Conservation (phyloP, 805 yeast species). For the Starmerella potacharoeniae region DNA sequence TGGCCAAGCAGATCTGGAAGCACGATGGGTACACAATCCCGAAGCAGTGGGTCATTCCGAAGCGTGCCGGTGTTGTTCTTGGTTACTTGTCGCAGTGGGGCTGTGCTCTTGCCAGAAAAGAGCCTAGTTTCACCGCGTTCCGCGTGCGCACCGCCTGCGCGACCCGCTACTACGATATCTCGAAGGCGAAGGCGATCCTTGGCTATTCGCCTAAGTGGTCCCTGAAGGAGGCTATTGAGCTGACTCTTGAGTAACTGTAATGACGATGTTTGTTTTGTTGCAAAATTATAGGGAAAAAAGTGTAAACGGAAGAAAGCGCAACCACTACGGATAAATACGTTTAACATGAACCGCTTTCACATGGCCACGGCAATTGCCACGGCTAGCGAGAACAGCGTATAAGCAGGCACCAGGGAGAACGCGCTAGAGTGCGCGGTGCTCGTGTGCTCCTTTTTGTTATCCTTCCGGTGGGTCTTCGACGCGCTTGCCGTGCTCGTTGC, state of each 20-base stretch:
- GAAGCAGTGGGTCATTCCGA: constrained; percentile 52
- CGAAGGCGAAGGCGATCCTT: constrained; percentile 67
- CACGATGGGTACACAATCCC: constrained; percentile 79
- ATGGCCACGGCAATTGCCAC: not conserved
- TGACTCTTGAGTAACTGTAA: constrained; percentile 6
- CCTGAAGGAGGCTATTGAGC: constrained; percentile 50
- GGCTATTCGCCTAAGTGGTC: constrained; percentile 73
- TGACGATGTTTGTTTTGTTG: not conserved
- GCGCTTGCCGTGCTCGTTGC: not conserved
- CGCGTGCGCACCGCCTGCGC: constrained; percentile 90
- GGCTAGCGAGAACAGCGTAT: not conserved
- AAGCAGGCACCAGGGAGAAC: not conserved
- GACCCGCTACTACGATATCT: constrained; percentile 79
- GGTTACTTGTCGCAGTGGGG: constrained; percentile 74
- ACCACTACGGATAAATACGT: too few relatives aligned
- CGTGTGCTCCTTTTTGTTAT: not conserved
- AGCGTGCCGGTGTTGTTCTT: constrained; percentile 65
- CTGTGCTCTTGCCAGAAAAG: constrained; percentile 61
- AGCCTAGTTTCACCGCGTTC: constrained; percentile 91
- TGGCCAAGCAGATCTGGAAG: constrained; percentile 95
- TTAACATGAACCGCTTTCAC: not conserved
- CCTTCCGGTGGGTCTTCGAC: not conserved
- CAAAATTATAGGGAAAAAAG: not conserved
- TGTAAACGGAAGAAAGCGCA: not conserved
- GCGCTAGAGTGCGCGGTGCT: not conserved